phyloP scores from a whole-genome alignment of 768 basidiomycete species.

The Lactarius vividus region DNA sequence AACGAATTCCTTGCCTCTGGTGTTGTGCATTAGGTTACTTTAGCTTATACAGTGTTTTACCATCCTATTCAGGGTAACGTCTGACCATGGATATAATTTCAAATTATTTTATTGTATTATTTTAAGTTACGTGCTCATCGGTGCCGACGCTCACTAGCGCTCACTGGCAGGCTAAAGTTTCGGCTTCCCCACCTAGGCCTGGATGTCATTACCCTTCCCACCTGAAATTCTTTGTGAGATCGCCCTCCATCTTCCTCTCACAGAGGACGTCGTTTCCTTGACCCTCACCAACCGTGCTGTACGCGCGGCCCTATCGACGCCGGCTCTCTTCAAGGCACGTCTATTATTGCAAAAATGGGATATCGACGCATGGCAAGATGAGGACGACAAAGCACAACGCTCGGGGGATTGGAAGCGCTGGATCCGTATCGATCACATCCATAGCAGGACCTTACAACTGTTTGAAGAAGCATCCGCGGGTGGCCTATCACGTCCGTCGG shows the following conservation, averaged over 20 bases:
- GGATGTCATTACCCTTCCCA: not conserved
- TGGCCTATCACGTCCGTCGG: not conserved
- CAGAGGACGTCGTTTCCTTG: constrained; percentile 6
- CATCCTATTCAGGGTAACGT: no score
- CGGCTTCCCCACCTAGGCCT: no score
- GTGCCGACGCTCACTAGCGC: no score
- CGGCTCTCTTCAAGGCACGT: constrained; percentile 15
- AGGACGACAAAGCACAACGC: not conserved
- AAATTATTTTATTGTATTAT: no score
- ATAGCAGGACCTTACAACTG: constrained; percentile 8
- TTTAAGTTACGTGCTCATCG: no score
- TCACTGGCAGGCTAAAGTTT: no score
- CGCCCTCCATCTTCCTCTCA: constrained; percentile 13
- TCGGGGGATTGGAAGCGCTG: constrained; percentile 4
- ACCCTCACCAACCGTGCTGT: not conserved
- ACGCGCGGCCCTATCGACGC: not conserved
- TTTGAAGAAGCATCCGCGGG: constrained; percentile 4
- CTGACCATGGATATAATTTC: no score
- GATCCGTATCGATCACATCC: constrained; percentile 6
- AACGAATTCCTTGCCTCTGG: no score
- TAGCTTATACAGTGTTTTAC: no score
- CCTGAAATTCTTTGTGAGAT: constrained; percentile 9
- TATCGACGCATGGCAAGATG: constrained; percentile 8
- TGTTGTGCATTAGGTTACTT: no score
- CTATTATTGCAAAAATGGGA: constrained; percentile 9